Evolutionary conservation across 192 early-diverging fungal genomes (phyloP), one percentile per base, ranked within the genome.

Genomic region (Linderina pennispora): DNA sequence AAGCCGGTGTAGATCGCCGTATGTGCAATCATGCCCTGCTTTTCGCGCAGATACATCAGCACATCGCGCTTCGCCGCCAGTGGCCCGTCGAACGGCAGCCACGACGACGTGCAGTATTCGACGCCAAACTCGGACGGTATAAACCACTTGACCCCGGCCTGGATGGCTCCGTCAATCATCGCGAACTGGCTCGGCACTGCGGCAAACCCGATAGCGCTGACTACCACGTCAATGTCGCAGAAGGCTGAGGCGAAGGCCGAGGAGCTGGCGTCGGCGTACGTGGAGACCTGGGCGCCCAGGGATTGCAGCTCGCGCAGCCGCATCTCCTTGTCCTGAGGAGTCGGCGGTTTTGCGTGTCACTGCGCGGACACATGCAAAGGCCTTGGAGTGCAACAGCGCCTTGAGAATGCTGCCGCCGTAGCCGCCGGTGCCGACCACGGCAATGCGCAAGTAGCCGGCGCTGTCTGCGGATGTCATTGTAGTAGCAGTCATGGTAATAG

Each of bases 121-220:
- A 70, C 59, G 33, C 59, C 66, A 34, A 47, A 70, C 59, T 62
- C 66, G 10, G 66, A 62, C n/a, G 66, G 66, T 8, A 70, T 48
- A 32, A 70, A 70, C 66, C 66, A 70, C 55, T 44, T 48, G 36
- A 58, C 66, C 11, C 59, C 60, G 0, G 66, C 59, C 2, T 34
- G 45, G 2, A 70, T 17, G 1, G 59, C 66, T 1, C 59, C 66
- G 44, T 70, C 66, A 19, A 62, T 48, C 66, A 70, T 70, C 2
- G 46, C 28, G 3, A 62, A 46, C 40, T 70, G 66, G 28, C 22
- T 41, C 13, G 40, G 8, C 19, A 58, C 43, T 18, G 46, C 66
- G 0, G 43, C 17, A 9, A 70, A 17, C 6, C 47, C 48, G 15
- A 70, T 55, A 3, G 51, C 59, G 28, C 66, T 70, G 33, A 70